phyloP scores from a whole-genome alignment of 2,329 filamentous ascomycete genomes.

The Penicillium brevicompactum region DNA sequence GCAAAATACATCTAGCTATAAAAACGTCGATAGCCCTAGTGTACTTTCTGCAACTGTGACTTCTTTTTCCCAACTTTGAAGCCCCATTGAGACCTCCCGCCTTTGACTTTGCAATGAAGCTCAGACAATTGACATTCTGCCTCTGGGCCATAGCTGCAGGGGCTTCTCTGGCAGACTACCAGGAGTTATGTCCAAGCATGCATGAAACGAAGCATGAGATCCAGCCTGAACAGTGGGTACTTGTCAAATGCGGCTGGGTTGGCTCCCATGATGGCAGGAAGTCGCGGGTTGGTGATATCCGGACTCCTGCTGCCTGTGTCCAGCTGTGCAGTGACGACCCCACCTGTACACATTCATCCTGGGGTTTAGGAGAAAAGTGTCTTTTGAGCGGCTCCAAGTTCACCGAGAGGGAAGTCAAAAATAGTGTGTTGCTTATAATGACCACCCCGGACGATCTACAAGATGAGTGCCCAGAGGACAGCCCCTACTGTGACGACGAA shows the following conservation, averaged over 20 bases:
- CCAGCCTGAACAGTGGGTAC: background rate
- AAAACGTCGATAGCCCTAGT: background rate
- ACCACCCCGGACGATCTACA: background rate
- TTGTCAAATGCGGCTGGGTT: background rate
- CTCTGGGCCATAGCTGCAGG: background rate
- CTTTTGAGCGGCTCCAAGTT: background rate
- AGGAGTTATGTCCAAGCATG: background rate
- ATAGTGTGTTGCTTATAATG: background rate
- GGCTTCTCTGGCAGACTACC: background rate
- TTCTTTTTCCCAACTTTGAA: too few species aligned
- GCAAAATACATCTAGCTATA: background rate
- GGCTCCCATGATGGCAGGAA: background rate
- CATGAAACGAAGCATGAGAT: background rate
- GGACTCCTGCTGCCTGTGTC: background rate
- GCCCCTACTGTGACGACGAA: background rate
- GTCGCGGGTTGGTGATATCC: background rate
- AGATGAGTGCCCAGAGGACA: background rate
- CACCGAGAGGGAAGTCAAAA: background rate
- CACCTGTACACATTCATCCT: background rate
- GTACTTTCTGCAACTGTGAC: background rate
- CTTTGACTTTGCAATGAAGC: background rate
- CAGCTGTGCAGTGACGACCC: background rate
- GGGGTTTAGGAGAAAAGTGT: background rate
- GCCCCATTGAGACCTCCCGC: too few species aligned
- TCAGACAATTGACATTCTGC: background rate